phyloP scores from a whole-genome alignment of 108 stramenopile genomes.

The Nitzschia sp. region DNA sequence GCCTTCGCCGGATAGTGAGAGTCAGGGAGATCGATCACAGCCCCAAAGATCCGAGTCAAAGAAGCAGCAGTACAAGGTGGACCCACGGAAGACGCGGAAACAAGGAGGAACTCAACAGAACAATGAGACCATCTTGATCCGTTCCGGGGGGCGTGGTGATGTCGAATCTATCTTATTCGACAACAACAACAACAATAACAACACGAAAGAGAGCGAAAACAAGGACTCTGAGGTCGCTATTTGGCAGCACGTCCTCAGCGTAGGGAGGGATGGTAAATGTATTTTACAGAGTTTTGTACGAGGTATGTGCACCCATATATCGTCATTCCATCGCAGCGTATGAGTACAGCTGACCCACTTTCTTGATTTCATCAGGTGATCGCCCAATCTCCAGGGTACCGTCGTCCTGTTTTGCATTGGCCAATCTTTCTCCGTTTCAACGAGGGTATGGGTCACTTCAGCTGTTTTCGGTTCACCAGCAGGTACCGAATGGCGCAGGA shows the following conservation, averaged over 20 bases:
- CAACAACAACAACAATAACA: constrained; percentile 15
- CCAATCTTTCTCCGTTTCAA: constrained; percentile 85
- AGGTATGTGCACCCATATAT: constrained; percentile 41
- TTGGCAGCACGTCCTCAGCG: constrained; percentile 80
- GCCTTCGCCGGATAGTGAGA: constrained; percentile 13
- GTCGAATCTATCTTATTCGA: constrained; percentile 14
- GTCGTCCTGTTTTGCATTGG: constrained; percentile 76
- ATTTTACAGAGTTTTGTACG: constrained; percentile 72
- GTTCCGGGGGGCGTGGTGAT: constrained; percentile 22
- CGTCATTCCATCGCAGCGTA: too few relatives aligned
- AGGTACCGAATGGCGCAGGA: constrained; percentile 41
- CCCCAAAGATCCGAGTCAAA: background rate
- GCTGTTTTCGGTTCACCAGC: constrained; percentile 71
- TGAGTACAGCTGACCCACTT: too few relatives aligned
- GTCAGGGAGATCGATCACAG: background rate
- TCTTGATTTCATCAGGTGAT: constrained; percentile 35
- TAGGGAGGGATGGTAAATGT: constrained; percentile 80
- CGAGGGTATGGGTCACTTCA: constrained; percentile 77
- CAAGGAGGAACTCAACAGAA: background rate
- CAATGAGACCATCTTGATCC: constrained; percentile 1
- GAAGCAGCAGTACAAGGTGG: background rate
- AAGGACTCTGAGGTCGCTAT: constrained; percentile 11
- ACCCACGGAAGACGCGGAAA: background rate
- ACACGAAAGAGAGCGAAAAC: constrained; percentile 5
- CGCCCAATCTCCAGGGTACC: constrained; percentile 71